A percentile compares a stretch with the other conserved stretches of the same genome.
These are phyloP conservation scores for Athelia psychrophila DNA, from an alignment of 1,284 basidiomycete genomes.

Conservation along the genomic window DNA sequence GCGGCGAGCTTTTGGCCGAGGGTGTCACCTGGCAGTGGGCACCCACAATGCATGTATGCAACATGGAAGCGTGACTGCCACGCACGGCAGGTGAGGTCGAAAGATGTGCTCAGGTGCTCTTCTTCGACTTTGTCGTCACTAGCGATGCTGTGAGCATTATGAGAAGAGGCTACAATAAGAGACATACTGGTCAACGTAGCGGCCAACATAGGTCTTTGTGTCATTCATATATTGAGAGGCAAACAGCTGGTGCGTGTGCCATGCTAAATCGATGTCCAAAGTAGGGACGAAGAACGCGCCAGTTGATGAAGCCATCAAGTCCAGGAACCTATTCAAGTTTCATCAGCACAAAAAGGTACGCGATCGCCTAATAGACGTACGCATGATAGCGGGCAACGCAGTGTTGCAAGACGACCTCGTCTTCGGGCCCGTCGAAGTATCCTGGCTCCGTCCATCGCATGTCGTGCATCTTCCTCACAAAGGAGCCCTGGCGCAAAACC, in stretches of 20 bases:
- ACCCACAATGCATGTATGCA: constrained; percentile 45
- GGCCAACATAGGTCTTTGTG: constrained; percentile 21
- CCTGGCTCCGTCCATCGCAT: constrained; percentile 47
- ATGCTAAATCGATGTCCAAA: constrained; percentile 41
- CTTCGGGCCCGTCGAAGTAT: constrained; percentile 32
- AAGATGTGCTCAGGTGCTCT: neutral
- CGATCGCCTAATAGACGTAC: constrained; percentile 3
- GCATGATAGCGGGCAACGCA: constrained; percentile 23
- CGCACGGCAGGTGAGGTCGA: constrained; percentile 5
- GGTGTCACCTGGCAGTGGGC: constrained; percentile 39
- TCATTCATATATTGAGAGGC: constrained; percentile 24
- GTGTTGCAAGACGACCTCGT: constrained; percentile 23
- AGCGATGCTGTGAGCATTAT: no score
- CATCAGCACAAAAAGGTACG: neutral
- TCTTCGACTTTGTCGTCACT: constrained; percentile 8
- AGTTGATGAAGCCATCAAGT: constrained; percentile 34
- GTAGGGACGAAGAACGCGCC: constrained; percentile 34
- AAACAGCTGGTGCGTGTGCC: constrained; percentile 44
- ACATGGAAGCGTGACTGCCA: constrained; percentile 31
- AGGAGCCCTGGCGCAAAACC: constrained; percentile 52
- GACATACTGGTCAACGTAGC: constrained; percentile 31
- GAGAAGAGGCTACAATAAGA: neutral
- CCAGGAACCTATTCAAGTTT: constrained; percentile 32
- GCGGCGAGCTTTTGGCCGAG: constrained; percentile 35
- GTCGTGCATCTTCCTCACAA: constrained; percentile 49